phyloP scores from a whole-genome alignment of 78 protist species.

The Polysphondylium violaceum region DNA sequence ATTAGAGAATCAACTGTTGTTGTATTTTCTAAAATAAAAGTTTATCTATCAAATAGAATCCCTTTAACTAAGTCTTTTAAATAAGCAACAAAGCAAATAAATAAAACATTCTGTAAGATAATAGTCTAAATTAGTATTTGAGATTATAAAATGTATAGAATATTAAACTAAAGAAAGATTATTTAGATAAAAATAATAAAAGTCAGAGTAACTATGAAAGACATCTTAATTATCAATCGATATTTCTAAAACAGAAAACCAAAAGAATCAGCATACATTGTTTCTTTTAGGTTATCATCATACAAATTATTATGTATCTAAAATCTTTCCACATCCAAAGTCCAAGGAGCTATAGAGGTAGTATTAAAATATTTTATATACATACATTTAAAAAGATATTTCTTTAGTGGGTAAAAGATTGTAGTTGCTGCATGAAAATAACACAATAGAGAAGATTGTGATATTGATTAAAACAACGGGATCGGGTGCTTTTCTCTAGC shows the following conservation, averaged over 20 bases:
- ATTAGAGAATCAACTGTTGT: background rate
- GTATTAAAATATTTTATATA: background rate
- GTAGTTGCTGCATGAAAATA: conserved; percentile 22
- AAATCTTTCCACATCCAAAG: background rate
- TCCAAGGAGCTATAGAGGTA: background rate
- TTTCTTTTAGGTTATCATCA: conserved; percentile 26
- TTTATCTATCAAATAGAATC: too few relatives aligned
- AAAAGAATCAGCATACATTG: conserved; percentile 18
- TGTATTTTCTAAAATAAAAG: background rate
- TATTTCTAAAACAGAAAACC: conserved; percentile 14
- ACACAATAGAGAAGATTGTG: conserved; percentile 10
- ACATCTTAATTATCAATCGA: background rate
- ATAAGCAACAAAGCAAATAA: conserved; percentile 1
- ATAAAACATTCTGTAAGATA: too few relatives aligned
- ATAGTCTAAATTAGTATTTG: too few relatives aligned
- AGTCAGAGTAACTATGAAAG: conserved; percentile 45
- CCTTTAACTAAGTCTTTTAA: too few relatives aligned
- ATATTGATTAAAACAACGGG: conserved; percentile 19
- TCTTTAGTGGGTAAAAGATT: background rate
- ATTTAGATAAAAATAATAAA: background rate
- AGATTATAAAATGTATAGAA: too few relatives aligned
- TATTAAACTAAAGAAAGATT: background rate
- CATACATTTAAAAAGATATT: background rate
- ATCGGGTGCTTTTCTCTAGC: too few relatives aligned
- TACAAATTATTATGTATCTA: background rate